Base-by-base conservation (phyloP, 805 yeast genomes). In the Candida fluviatilis region DNA sequence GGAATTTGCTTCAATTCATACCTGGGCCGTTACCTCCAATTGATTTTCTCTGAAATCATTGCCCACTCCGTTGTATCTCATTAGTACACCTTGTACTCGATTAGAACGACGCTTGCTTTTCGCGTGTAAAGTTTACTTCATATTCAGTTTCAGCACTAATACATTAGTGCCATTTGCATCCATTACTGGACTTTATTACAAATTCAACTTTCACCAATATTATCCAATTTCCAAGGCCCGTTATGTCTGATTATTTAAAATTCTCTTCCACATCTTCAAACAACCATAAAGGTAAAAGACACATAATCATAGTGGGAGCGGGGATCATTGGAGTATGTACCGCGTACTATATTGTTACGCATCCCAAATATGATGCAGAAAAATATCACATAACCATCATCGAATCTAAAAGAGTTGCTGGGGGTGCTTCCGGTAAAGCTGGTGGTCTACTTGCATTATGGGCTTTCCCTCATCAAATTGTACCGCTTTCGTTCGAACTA, bases 341-440 rank as follows among this genome's bases (percentile, higher is more conserved):
- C 1, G 97, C 98, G 1, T 93, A 85, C 61, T 91, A 82, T 53
- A 60, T 93, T 28, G 84, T 93, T 2, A 75, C 75, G 41, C 98
- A 91, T 58, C 91, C 95, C 2, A 73, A 75, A 39, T 91, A 80
- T 58, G 82, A 84, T 50, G 78, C 85, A 0, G 66, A 69, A 23
- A 81, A 77, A 40, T 80, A 86, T 55, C 89, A 86, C 52, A 85
- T 91, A 46, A 85, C 96, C 5, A 75, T 91, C 14, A 57, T 93
- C 11, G 99, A 91, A 60, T 80, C 91, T 37, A 87, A 86, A 45
- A 71, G 95, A 51, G 95, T 95, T 4, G 99, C 98, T 0, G 95
- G 96, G 37, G 98, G 96, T 34, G 98, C 99, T 14, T 78, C 88
- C 30, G 99, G 99, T 39, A 93, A 91, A 53, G 98, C 99, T 5